phyloP scores from a whole-genome alignment of 257 asterid species.

The Datura wrightii region DNA sequence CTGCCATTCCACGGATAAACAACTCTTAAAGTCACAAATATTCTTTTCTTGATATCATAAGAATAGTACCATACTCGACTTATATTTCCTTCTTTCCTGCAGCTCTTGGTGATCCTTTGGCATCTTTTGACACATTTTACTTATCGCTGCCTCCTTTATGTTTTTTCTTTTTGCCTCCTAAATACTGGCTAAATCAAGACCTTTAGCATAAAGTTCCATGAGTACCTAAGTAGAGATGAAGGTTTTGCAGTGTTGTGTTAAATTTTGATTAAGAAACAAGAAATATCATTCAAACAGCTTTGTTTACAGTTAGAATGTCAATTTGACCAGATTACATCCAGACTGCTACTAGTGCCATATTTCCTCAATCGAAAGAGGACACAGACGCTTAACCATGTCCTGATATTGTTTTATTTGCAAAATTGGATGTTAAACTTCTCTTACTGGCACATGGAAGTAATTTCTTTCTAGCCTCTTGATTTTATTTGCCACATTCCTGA shows the following conservation, averaged over 20 bases:
- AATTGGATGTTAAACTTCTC: background rate
- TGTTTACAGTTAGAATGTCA: background rate
- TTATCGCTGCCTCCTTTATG: background rate
- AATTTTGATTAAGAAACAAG: background rate
- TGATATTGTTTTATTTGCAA: constrained; percentile 9
- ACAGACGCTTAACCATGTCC: background rate
- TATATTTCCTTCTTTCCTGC: constrained; percentile 19
- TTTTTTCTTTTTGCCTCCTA: background rate
- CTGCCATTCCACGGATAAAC: background rate
- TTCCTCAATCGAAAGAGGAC: constrained; percentile 2
- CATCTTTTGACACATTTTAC: background rate
- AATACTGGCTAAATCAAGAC: background rate
- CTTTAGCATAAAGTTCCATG: background rate
- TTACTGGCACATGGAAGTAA: background rate
- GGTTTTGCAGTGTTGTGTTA: background rate
- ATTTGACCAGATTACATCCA: constrained; percentile 20
- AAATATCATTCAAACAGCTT: background rate
- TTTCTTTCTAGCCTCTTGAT: constrained; percentile 15
- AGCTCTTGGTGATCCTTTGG: constrained; percentile 22
- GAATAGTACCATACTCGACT: background rate
- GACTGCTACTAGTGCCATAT: background rate
- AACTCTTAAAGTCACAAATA: background rate
- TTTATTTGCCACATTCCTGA: constrained; percentile 25
- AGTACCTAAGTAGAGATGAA: background rate
- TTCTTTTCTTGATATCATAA: background rate